Evolutionary conservation across 139 green algal genomes (phyloP).

Genomic region (Gonium pectorale): DNA sequence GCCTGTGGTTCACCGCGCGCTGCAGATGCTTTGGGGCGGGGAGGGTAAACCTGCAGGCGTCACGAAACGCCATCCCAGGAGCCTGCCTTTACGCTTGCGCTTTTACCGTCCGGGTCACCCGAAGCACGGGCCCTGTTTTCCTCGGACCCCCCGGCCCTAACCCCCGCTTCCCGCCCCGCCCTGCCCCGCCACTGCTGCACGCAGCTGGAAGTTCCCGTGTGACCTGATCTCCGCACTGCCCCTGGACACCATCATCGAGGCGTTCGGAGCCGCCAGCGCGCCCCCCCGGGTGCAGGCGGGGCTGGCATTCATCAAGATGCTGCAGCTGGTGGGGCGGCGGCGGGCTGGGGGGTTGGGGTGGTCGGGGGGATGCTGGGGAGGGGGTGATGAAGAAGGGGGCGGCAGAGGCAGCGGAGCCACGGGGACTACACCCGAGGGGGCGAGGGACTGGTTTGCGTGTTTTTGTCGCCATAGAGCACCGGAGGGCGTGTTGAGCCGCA

Average conservation of each 20-base stretch:
- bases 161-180: background rate
- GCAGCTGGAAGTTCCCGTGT: constrained; percentile 27
- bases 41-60: background rate
- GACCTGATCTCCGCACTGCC: constrained; percentile 28
- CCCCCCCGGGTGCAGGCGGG: background rate
- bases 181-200: no score
- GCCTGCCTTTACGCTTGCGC: no score
- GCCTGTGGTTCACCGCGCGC: background rate
- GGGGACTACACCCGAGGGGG: no score
- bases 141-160: background rate
- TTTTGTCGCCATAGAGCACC: background rate
- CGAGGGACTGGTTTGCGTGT: background rate
- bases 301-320: background rate
- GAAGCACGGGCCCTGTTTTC: no score
- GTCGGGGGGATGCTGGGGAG: background rate
- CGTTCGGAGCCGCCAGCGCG: background rate
- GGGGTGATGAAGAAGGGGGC: background rate
- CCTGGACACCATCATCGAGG: background rate
- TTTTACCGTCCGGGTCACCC: no score
- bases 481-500: no score
- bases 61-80: background rate
- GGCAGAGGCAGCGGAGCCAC: background rate
- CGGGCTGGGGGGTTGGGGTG: no score
- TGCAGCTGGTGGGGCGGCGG: background rate
- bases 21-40: background rate